phyloP scores from a whole-genome alignment of 768 basidiomycete species.

The Russula sp. region DNA sequence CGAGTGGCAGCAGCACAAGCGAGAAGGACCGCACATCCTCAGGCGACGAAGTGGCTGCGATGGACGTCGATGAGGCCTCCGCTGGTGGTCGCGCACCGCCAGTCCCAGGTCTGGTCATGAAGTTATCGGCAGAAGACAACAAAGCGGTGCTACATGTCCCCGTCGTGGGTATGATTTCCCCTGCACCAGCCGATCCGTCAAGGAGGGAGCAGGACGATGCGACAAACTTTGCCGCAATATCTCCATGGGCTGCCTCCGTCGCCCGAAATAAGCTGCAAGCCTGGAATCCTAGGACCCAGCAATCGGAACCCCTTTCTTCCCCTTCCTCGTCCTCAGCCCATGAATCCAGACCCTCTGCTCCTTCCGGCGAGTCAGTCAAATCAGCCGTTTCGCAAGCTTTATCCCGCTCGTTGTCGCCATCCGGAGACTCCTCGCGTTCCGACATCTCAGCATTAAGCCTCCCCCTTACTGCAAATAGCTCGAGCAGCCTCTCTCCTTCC shows the following conservation, averaged over 20 bases:
- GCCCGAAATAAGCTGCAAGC: slow-evolving; percentile 16
- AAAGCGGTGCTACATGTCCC: slow-evolving; percentile 24
- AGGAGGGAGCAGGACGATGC: slow-evolving; percentile 13
- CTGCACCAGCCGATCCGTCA: slow-evolving; percentile 5
- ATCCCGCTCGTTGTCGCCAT: slow-evolving; percentile 27
- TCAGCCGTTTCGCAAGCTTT: slow-evolving; percentile 11
- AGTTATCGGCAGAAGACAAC: slow-evolving; percentile 18
- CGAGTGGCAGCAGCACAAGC: slow-evolving; percentile 29
- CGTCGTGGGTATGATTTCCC: slow-evolving; percentile 23
- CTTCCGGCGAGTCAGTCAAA: slow-evolving; percentile 12
- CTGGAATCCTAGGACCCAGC: slow-evolving; percentile 21
- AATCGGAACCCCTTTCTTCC: slow-evolving; percentile 19
- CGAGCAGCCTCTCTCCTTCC: slow-evolving; percentile 15
- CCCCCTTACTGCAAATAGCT: slow-evolving; percentile 10
- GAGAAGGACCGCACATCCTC: slow-evolving; percentile 29
- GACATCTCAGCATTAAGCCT: slow-evolving; percentile 16
- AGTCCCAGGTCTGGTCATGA: slow-evolving; percentile 22
- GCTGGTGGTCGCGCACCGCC: slow-evolving; percentile 24
- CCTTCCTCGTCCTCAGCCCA: slow-evolving; percentile 22
- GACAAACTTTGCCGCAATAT: slow-evolving; percentile 6
- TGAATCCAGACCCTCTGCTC: slow-evolving; percentile 5
- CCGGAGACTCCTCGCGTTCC: slow-evolving; percentile 19
- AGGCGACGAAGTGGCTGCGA: slow-evolving; percentile 31
- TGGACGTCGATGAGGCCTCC: slow-evolving; percentile 35
- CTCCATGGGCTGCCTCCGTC: slow-evolving; percentile 16